Evolutionary conservation across 768 basidiomycete species (phyloP).

Genomic region (Russula sp.): DNA sequence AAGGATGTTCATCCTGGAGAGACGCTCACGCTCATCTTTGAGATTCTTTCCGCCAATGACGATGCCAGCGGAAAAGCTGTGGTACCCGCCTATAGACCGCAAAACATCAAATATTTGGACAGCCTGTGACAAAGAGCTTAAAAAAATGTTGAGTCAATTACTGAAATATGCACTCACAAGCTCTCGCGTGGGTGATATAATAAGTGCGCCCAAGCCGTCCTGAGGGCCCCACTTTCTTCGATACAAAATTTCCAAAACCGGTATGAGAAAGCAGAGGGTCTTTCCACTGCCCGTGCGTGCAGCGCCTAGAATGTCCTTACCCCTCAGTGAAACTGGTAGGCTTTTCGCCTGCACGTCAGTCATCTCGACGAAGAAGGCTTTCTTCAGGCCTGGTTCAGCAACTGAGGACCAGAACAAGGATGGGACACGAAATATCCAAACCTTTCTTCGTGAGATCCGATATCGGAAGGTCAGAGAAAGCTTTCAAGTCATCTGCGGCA

Average conservation of each 20-base stretch:
- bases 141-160: conserved; percentile 5
- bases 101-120: conserved; percentile 98
- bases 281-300: conserved; percentile 71
- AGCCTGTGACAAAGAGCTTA: conserved; percentile 45
- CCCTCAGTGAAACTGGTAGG: conserved; percentile 54
- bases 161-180: conserved; percentile 46
- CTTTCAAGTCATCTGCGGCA: conserved; percentile 11
- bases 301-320: conserved; percentile 61
- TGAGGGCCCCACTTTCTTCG: conserved; percentile 64
- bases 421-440: not conserved
- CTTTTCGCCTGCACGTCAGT: conserved; percentile 71
- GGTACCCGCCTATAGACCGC: conserved; percentile 86
- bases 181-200: conserved; percentile 93
- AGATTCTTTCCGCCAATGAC: conserved; percentile 96
- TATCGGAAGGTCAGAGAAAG: conserved; percentile 22
- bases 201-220: conserved; percentile 78
- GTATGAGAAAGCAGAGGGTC: conserved; percentile 67
- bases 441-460: conserved; percentile 24
- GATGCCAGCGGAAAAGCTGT: conserved; percentile 88
- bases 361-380: conserved; percentile 79
- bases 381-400: conserved; percentile 62
- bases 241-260: conserved; percentile 58
- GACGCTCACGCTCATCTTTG: conserved; percentile 84
- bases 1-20: conserved; percentile 96
- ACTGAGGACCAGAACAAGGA: not conserved